Evolutionary conservation across 306 rosid genomes (phyloP), one percentile per base, ranked within the genome.

Genomic region (Glycine tomentella): DNA sequence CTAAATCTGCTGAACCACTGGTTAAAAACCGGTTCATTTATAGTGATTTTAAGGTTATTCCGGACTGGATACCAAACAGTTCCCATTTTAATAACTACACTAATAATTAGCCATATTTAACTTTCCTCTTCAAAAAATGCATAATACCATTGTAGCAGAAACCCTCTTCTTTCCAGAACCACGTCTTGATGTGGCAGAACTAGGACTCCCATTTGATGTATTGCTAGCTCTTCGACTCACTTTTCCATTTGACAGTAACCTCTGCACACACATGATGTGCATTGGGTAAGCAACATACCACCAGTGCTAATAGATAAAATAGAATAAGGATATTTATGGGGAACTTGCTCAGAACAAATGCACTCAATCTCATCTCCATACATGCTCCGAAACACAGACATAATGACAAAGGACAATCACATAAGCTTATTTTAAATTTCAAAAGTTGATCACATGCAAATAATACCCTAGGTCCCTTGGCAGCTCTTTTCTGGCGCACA

Each of bases 401-500:
- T 36, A 14, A 64, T 62, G 74, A 31, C 51, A 57, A 64, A 13
- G 9, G 65, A 58, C 16, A 67, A 50, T 11, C 68, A 50, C 57
- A 65, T 44, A 69, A 76, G 62, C 56, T 59, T 73, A 8, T 64
- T 31, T 25, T 7, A 64, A 56, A 80, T 42, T 67, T 66, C 40
- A 56, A 34, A 49, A 49, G 38, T 50, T 74, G 17, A 20, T 36
- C 48, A 75, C 12, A 66, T 25, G 78, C 40, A 62, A 68, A 4
- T 72, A 25, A 57, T 87, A 92, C 97, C 91, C 88, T 87, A 45
- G 89, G 81, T 79, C 97, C 92, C 87, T 87, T 92, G 73, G 92
- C 80, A 79, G 94, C 92, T 82, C 97, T 90, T 84, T 84, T 90
- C 82, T 92, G 94, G 77, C 94, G 97, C 78, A 92, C 90, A 63